Evolutionary conservation across 2,329 filamentous ascomycete species (phyloP), one percentile per base, ranked within the genome.

Genomic region (Coniochaeta sp.): DNA sequence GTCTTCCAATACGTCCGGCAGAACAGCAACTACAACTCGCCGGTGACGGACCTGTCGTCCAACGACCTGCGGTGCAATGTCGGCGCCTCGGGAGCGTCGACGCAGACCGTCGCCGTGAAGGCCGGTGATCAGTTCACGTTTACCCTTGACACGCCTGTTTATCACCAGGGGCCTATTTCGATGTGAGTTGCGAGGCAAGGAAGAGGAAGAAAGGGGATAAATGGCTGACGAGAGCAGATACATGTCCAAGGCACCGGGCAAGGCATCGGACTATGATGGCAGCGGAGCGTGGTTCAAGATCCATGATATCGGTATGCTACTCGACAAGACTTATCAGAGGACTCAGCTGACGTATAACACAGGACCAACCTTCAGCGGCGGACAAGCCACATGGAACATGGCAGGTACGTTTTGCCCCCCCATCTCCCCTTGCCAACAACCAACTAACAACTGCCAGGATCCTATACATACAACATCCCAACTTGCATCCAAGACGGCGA

Each of bases 401-500:
- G 45, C 56, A 4, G 57, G 67, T 69, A 55, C 49, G 66, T 58
- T 57, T n/a, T n/a, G n/a, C n/a, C n/a, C n/a, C n/a, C n/a, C n/a
- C n/a, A n/a, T n/a, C n/a, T n/a, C n/a, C n/a, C n/a, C n/a, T n/a
- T n/a, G n/a, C n/a, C n/a, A n/a, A n/a, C n/a, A n/a, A n/a, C n/a
- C n/a, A n/a, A n/a, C n/a, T n/a, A n/a, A n/a, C 14, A 16, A 32
- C 26, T 32, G 6, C 18, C 24, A 64, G 64, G 58, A 12, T 55
- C 64, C 0, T 70, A 70, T 60, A 60, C 63, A 5, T 63, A 60
- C 59, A 59, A 68, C 51, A 76, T 84, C 56, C 80, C 80, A 7
- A 58, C 64, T 22, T 74, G 73, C 56, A 71, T 83, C 50, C 71
- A 71, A 30, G 61, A 78, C 40, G 81, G 81, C 54, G 75, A 81